These are phyloP conservation scores for Stagonosporopsis rhizophila DNA, from an alignment of 2,329 filamentous ascomycete species.

Conservation along the genomic window DNA sequence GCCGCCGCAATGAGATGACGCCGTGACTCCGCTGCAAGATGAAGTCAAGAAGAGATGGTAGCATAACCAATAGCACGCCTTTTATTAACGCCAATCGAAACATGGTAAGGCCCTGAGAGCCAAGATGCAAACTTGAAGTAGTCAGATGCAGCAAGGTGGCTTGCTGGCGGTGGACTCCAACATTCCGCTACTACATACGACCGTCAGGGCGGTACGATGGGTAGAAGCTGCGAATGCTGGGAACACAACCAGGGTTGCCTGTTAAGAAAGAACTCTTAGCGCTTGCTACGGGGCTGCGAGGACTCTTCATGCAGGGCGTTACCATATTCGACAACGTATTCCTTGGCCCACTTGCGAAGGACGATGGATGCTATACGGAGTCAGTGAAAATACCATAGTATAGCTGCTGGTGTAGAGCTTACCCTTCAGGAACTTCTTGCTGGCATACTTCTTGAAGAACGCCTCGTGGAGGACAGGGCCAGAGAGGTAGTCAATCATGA, in stretches of 20 bases:
- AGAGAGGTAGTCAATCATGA: conserved; percentile 97
- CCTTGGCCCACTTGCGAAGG: conserved; percentile 92
- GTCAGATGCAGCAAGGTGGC: conserved; percentile 18
- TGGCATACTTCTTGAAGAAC: conserved; percentile 99
- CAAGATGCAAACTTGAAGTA: conserved; percentile 47
- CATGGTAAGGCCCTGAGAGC: conserved; percentile 31
- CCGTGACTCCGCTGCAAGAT: conserved; percentile 39
- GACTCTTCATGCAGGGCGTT: conserved; percentile 39
- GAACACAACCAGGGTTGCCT: conserved; percentile 27
- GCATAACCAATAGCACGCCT: conserved; percentile 40
- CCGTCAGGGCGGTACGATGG: conserved; percentile 2
- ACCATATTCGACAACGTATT: conserved; percentile 55
- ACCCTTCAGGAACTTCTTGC: conserved; percentile 99
- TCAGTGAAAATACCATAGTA: conserved; percentile 18
- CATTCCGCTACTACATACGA: not conserved
- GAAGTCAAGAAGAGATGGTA: conserved; percentile 31
- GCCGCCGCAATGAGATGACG: conserved; percentile 37
- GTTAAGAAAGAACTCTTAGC: conserved; percentile 30
- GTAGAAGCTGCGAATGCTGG: conserved; percentile 19
- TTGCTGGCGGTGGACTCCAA: conserved; percentile 12
- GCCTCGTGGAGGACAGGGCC: conserved; percentile 92
- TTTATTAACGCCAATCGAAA: conserved; percentile 47
- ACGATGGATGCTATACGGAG: conserved; percentile 77
- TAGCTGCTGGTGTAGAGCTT: conserved; percentile 45
- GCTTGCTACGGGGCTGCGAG: conserved; percentile 33